Evolutionary conservation across 176 grass and related monocot genomes (phyloP).

Genomic region (Saccharum spontaneum): DNA sequence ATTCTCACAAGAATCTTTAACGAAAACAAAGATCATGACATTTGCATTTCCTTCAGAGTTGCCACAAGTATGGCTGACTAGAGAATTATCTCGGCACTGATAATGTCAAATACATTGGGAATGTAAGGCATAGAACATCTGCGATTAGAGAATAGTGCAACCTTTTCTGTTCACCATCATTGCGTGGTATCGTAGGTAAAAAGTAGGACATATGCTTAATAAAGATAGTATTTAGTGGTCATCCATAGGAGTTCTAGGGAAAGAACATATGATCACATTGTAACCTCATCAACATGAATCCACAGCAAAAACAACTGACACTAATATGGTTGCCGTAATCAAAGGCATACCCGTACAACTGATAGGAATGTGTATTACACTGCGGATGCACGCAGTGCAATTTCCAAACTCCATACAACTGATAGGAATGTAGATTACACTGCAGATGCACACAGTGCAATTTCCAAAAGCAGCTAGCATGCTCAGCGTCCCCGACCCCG

Average conservation of each 20-base stretch:
- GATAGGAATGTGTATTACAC: constrained; percentile 40
- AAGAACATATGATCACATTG: constrained; percentile 13
- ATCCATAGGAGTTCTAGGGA: background rate
- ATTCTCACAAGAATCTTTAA: background rate
- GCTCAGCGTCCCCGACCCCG: constrained; percentile 59
- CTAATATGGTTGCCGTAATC: background rate
- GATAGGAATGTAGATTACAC: constrained; percentile 41
- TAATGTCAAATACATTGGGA: background rate
- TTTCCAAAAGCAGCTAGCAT: constrained; percentile 34
- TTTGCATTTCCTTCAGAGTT: background rate
- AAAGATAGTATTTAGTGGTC: background rate
- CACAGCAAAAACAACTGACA: constrained; percentile 2
- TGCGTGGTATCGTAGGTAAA: background rate
- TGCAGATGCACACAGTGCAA: constrained; percentile 30
- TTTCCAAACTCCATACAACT: constrained; percentile 42
- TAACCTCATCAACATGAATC: constrained; percentile 26
- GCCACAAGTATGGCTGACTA: background rate
- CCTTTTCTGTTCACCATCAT: too few relatives aligned
- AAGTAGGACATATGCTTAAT: background rate
- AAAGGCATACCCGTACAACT: constrained; percentile 10
- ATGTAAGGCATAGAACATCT: background rate
- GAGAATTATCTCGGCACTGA: background rate
- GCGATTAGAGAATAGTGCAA: background rate
- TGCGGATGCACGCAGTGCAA: constrained; percentile 31
- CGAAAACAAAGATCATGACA: background rate